A percentile compares a stretch with the other conserved stretches of the same genome.
Evolutionary conservation across 306 rosid species (phyloP).

Genomic region (Prinsepia uniflora): DNA sequence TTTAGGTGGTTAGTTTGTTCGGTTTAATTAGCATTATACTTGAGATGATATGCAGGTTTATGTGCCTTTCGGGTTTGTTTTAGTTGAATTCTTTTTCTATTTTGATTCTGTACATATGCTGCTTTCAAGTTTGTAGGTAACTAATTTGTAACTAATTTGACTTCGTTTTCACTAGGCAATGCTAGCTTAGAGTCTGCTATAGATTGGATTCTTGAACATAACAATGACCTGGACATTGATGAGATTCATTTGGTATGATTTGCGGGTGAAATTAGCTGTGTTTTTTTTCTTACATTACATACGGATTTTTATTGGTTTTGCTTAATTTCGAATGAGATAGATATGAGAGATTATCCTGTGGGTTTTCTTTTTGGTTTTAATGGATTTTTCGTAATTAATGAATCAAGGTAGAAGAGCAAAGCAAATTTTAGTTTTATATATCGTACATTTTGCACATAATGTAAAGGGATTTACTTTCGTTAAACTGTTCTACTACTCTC

Average conservation of each 20-base stretch:
- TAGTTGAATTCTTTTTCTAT: not conserved
- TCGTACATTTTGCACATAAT: not conserved
- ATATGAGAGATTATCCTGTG: not conserved
- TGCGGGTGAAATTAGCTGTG: not conserved
- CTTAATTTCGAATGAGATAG: not conserved
- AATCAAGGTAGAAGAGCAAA: not conserved
- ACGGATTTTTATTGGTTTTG: not conserved
- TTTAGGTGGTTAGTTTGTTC: not conserved
- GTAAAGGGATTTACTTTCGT: not conserved
- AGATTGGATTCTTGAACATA: constrained; percentile 70
- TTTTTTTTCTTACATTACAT: not conserved
- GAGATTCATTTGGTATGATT: constrained; percentile 62
- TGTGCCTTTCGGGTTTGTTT: not conserved
- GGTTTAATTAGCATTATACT: not conserved
- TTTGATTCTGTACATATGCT: not conserved
- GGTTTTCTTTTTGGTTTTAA: not conserved
- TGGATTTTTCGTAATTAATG: not conserved
- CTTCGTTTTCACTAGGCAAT: constrained; percentile 48
- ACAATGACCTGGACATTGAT: constrained; percentile 61
- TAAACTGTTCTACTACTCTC: constrained; percentile 26
- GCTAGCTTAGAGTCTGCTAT: constrained; percentile 53
- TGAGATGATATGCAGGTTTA: not conserved
- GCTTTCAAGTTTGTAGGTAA: not conserved
- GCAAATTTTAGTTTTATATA: not conserved
- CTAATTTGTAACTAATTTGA: constrained; percentile 1